Evolutionary conservation across 2,329 filamentous ascomycete genomes (phyloP).

Genomic region (Helicocarpus griseus): DNA sequence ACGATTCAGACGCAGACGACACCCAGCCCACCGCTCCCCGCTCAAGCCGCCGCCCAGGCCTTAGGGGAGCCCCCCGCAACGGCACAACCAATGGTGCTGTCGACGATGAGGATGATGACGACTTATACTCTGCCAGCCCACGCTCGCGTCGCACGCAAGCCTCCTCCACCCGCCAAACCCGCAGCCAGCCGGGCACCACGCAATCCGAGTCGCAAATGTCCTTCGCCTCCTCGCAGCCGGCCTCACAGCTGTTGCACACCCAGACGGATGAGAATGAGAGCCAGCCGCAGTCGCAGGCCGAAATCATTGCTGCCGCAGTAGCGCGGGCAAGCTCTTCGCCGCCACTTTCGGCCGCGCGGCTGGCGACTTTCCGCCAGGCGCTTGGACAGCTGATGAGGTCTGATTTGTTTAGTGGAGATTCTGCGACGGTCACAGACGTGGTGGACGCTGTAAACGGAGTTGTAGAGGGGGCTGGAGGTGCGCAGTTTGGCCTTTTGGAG

Average conservation of each 20-base stretch:
- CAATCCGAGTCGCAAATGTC: constrained; percentile 49
- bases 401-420: constrained; percentile 70
- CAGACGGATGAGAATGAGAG: constrained; percentile 32
- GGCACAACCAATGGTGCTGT: constrained; percentile 45
- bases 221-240: constrained; percentile 69
- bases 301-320: constrained; percentile 18
- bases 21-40: constrained; percentile 20
- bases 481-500: constrained; percentile 60
- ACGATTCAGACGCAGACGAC: constrained; percentile 21
- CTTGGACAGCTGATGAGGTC: constrained; percentile 77
- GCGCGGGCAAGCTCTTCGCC: constrained; percentile 25
- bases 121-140: constrained; percentile 45
- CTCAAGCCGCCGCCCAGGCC: constrained; percentile 20
- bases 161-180: constrained; percentile 28
- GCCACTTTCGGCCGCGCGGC: constrained; percentile 52
- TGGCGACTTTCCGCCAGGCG: constrained; percentile 66
- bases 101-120: constrained; percentile 43
- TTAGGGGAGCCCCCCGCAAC: constrained; percentile 22
- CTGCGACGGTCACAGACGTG: constrained; percentile 64
- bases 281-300: constrained; percentile 14
- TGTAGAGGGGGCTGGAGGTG: constrained; percentile 43
- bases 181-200: constrained; percentile 26
- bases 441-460: constrained; percentile 70
- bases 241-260: constrained; percentile 56
- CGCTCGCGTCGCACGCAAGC: constrained; percentile 27